Base-by-base conservation (phyloP, 192 early-diverging fungal species). In the Coemansia sp. region DNA sequence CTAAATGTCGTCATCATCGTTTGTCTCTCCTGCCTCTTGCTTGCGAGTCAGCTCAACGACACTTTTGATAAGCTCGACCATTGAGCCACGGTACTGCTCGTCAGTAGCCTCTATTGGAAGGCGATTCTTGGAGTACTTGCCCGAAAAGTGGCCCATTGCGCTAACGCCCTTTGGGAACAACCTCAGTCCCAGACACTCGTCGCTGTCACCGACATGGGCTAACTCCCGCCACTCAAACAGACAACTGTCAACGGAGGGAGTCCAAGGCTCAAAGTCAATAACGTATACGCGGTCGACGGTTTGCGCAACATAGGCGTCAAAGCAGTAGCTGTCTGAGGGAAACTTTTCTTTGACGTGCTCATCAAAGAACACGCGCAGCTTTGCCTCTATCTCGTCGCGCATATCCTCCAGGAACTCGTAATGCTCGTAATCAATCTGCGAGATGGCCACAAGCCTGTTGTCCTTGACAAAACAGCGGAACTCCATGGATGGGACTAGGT, bases 191-290 rank as follows among this genome's bases (percentile, higher is more conserved):
- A 75, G 62, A 1, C 8, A 5, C 18, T 41, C 56, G 17, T 26
- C 15, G 21, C 46, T 29, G 12, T 3, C 10, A 11, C 43, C 26
- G 5, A 58, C 53, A 22, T 36, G 35, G 26, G 58, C 26, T 4
- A 81, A 70, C 61, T 96, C 94, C 14, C 82, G 57, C 95, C 95
- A 98, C 8, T 72, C 63, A 64, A 88, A 98, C 14, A 99, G 73
- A 19, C 94, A 77, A 21, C 87, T 68, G 59, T 99, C 97, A 0
- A 95, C 95, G 2, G 79, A 81, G 43, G 76, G 72, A 17, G 81
- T 75, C 73, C 91, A 95, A 0, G 93, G 92, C 77, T 99, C 96
- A 72, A 99, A 91, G 74, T 98, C 95, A 8, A 99, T 76, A 4
- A 99, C 67, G 58, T 83, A 93, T 2, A 88, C 87, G 19, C 80